A percentile compares a stretch with the other conserved stretches of the same genome.
Conservation (phyloP, 148 eudicot genomes). For the Suaeda aralocaspica region DNA sequence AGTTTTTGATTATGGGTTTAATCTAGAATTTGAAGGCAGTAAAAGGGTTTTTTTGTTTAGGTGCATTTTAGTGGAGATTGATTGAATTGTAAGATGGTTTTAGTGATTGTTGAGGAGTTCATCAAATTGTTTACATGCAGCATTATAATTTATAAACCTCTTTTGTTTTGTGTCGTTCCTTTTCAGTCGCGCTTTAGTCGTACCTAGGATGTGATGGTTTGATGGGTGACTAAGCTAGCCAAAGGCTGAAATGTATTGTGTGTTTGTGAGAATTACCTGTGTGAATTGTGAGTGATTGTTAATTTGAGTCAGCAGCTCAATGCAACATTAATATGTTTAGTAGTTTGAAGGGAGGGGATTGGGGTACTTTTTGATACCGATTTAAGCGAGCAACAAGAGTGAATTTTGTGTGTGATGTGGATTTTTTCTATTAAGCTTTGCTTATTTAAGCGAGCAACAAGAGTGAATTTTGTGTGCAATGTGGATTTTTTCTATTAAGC, state of each 20-base stretch:
- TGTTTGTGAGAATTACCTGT: neutral
- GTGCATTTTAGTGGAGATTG: neutral
- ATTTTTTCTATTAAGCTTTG: neutral
- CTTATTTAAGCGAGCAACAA: too few species aligned
- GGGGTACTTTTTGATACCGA: neutral
- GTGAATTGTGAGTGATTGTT: neutral
- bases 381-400: neutral
- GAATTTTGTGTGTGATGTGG: neutral
- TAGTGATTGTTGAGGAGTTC: neutral
- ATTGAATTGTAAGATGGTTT: neutral
- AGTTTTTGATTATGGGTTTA: neutral
- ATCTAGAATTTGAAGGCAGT: neutral
- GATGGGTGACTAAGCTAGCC: neutral
- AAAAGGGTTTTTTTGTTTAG: neutral
- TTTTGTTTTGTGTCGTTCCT: neutral
- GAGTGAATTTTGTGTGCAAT: neutral
- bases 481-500: neutral
- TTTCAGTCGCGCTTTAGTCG: too few species aligned
- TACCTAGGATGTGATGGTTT: neutral
- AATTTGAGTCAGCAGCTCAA: neutral
- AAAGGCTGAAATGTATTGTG: neutral
- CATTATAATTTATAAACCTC: neutral
- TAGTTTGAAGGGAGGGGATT: neutral
- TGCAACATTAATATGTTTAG: neutral
- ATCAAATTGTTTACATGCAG: neutral